These are phyloP conservation scores for Thermochaetoides thermophila DNA, from an alignment of 495 filamentous ascomycete species.

Conservation along the genomic window DNA sequence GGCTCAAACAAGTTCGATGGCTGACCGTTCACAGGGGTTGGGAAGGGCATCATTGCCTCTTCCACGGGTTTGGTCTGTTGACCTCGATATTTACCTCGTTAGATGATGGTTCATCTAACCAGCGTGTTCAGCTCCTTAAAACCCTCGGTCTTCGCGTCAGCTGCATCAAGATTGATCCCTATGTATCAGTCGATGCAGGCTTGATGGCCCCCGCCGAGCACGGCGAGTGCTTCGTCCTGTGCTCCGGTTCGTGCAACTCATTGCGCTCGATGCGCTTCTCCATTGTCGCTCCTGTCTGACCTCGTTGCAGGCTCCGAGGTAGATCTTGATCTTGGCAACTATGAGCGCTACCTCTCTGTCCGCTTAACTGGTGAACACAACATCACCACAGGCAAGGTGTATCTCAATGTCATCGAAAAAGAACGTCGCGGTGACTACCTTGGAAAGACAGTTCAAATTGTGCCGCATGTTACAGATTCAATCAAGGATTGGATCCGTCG, in stretches of 20 bases:
- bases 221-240: conserved; percentile 28
- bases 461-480: conserved; percentile 79
- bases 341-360: conserved; percentile 49
- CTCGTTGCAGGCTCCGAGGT: conserved; percentile 16
- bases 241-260: background rate
- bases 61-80: conserved; percentile 10
- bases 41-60: conserved; percentile 21
- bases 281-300: background rate
- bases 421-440: conserved; percentile 77
- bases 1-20: background rate
- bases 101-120: no score
- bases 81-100: no score
- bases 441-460: conserved; percentile 84
- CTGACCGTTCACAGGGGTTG: conserved; percentile 10
- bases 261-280: no score
- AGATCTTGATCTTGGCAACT: conserved; percentile 92
- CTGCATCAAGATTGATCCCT: conserved; percentile 52
- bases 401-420: conserved; percentile 58
- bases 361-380: conserved; percentile 69
- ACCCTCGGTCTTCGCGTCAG: conserved; percentile 54
- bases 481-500: conserved; percentile 89
- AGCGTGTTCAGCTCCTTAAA: conserved; percentile 58
- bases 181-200: conserved; percentile 77
- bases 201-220: conserved; percentile 49
- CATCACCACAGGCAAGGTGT: conserved; percentile 94